These are phyloP conservation scores for Oryza longistaminata DNA, from an alignment of 176 grass and related monocot genomes.

Conservation along the genomic window DNA sequence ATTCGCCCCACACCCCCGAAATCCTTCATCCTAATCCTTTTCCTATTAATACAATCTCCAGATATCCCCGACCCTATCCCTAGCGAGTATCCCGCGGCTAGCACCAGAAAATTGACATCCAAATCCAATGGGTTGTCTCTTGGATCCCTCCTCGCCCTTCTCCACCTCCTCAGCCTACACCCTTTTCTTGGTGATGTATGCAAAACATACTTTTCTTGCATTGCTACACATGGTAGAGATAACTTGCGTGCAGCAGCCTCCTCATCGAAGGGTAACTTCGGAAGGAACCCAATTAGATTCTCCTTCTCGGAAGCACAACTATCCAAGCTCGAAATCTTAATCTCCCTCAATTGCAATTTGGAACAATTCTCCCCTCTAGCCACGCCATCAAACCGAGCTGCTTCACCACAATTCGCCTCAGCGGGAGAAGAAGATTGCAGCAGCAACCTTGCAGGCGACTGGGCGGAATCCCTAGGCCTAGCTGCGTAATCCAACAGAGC, in stretches of 20 bases:
- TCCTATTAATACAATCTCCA: background rate
- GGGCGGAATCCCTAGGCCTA: background rate
- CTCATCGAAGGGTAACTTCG: slow-evolving; percentile 9
- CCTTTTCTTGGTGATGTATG: slow-evolving; percentile 30
- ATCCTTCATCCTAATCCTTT: slow-evolving; percentile 41
- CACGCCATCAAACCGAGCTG: background rate
- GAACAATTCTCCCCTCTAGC: background rate
- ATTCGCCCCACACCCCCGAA: background rate
- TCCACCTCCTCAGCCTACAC: slow-evolving; percentile 49
- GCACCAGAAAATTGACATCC: slow-evolving; percentile 49
- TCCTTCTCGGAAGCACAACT: background rate
- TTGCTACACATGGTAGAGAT: background rate
- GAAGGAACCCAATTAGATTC: background rate
- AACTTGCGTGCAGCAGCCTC: background rate
- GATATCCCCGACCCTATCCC: slow-evolving; percentile 29
- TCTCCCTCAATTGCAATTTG: background rate
- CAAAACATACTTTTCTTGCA: slow-evolving; percentile 25
- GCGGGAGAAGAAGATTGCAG: background rate
- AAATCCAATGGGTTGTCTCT: slow-evolving; percentile 50
- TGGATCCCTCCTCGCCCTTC: slow-evolving; percentile 47
- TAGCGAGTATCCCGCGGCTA: slow-evolving; percentile 40
- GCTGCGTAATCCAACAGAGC: background rate
- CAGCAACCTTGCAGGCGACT: background rate
- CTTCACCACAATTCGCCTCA: background rate
- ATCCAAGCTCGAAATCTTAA: background rate